Conservation (phyloP, 805 yeast genomes). For the Kazachstania martiniae region DNA sequence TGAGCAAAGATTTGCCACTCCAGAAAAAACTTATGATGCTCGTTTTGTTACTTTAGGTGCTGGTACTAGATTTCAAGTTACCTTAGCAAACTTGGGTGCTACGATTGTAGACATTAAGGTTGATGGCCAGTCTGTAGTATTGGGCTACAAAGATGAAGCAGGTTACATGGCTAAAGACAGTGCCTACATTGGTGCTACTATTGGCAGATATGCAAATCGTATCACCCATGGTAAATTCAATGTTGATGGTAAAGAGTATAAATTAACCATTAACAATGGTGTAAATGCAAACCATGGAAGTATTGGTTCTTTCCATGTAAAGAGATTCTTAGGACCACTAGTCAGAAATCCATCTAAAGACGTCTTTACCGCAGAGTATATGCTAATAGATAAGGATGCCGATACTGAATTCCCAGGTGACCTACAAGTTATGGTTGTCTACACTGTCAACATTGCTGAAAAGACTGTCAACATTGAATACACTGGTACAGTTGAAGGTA, state of each 20-base stretch:
- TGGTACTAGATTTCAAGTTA: slow-evolving; percentile 29
- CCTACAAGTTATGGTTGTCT: slow-evolving; percentile 36
- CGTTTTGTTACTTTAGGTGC: slow-evolving; percentile 24
- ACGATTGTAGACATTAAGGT: slow-evolving; percentile 34
- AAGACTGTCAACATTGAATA: slow-evolving; percentile 39
- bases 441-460: slow-evolving; percentile 30
- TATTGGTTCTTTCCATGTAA: slow-evolving; percentile 38
- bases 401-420: slow-evolving; percentile 54
- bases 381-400: slow-evolving; percentile 35
- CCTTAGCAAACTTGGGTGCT: slow-evolving; percentile 42
- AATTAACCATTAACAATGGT: slow-evolving; percentile 35
- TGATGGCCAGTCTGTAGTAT: slow-evolving; percentile 31
- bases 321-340: slow-evolving; percentile 43
- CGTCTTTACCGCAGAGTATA: slow-evolving; percentile 29
- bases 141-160: slow-evolving; percentile 30
- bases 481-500: slow-evolving; percentile 24
- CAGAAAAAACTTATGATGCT: slow-evolving; percentile 16
- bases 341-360: slow-evolving; percentile 26
- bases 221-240: slow-evolving; percentile 35
- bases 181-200: slow-evolving; percentile 50
- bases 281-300: slow-evolving; percentile 46
- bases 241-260: slow-evolving; percentile 32
- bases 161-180: slow-evolving; percentile 20
- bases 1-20: slow-evolving; percentile 13
- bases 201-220: slow-evolving; percentile 58